Evolutionary conservation across 495 filamentous ascomycete genomes (phyloP).

Genomic region (Neurospora hispaniola): DNA sequence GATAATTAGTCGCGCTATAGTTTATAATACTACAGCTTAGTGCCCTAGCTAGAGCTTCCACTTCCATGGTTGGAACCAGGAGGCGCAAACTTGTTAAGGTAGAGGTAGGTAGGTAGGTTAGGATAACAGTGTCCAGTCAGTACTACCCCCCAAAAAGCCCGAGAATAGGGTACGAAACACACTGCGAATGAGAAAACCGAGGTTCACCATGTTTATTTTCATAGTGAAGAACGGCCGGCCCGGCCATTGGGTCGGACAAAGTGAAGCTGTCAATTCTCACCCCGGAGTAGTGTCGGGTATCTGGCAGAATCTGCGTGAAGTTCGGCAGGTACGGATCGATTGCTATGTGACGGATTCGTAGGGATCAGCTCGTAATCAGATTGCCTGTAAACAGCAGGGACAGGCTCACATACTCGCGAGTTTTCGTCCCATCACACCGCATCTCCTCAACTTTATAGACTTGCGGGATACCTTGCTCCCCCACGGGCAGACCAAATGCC

Average conservation of each 20-base stretch:
- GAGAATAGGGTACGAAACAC: background rate
- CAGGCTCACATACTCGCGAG: background rate
- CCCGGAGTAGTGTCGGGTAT: background rate
- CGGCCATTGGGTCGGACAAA: background rate
- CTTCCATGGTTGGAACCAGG: background rate
- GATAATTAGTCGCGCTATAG: background rate
- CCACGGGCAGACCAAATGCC: background rate
- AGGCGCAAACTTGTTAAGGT: background rate
- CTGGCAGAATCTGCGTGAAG: background rate
- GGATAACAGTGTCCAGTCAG: background rate
- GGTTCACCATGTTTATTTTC: background rate
- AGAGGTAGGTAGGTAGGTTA: too few species aligned
- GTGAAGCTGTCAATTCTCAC: background rate
- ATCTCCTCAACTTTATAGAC: background rate
- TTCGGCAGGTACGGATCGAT: background rate
- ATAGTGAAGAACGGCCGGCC: background rate
- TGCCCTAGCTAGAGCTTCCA: background rate
- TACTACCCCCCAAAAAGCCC: background rate
- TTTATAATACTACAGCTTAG: background rate
- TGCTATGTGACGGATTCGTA: background rate
- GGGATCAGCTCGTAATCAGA: background rate
- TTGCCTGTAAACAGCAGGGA: background rate
- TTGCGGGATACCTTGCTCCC: background rate
- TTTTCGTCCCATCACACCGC: background rate
- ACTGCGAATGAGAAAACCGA: background rate